Base-by-base conservation (phyloP, 2,329 filamentous ascomycete genomes). In the Calonectria hawksworthii region DNA sequence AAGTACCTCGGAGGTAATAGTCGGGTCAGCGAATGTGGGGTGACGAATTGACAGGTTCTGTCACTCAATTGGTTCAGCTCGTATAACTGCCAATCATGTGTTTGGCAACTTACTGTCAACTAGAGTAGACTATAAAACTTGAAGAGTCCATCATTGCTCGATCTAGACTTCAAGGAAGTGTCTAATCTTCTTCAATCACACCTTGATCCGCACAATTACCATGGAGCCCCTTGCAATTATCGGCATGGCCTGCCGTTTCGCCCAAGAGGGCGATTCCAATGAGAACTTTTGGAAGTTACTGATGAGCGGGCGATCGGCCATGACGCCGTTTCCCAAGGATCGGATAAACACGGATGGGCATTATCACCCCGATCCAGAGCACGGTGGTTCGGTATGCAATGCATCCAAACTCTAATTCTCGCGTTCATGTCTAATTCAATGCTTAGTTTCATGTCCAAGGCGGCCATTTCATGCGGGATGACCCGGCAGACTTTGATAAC, bases 221-320 rank as follows among this genome's bases (percentile, higher is more conserved):
- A 68, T 68, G 66, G 66, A 68, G 51, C 66, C 66, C 4, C 66
- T 68, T 56, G 66, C 66, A 34, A 68, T 68, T 56, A 21, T 68
- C n/a, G 66, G 66, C 66, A 68, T 68, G 47, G 66, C 66, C 50
- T 56, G 66, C 66, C 66, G 66, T 7, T 68, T 68, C 51, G 32
- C 66, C 16, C 66, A 68, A 23, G 66, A 68, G 47, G 66, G 66
- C 8, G 66, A 68, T 18, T 52, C 32, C 34, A 68, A 68, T 68
- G 66, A 68, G 66, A 68, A 68, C 51, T 68, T 68, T 44, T 68
- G 66, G 66, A 68, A 68, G 30, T 32, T 68, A 21, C 32, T 68
- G n/a, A 68, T 68, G 32, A 68, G 66, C n/a, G 66, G 66, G 34
- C 50, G 51, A 28, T 68, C 66, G 10, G 66, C 66, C 9, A 68